These are phyloP conservation scores for Rhizopogon salebrosus DNA, from an alignment of 768 basidiomycete species.

Conservation along the genomic window DNA sequence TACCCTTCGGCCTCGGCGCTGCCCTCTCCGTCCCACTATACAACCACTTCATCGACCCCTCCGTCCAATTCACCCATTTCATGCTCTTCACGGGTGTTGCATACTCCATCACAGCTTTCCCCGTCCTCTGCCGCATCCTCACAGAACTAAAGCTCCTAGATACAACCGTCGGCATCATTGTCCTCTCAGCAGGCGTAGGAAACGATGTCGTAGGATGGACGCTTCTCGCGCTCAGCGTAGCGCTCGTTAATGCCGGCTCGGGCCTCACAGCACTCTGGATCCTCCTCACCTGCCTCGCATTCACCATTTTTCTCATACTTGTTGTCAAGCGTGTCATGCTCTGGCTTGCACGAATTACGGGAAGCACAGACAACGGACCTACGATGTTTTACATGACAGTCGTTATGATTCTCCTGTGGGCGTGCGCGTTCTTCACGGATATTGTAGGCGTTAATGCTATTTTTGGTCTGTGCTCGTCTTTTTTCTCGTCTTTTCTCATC, in stretches of 20 bases:
- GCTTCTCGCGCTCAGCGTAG: slow-evolving; percentile 84
- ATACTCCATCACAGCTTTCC: slow-evolving; percentile 84
- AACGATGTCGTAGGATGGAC: slow-evolving; percentile 88
- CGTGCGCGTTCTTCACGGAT: slow-evolving; percentile 89
- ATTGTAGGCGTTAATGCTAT: slow-evolving; percentile 90
- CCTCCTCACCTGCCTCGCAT: slow-evolving; percentile 73
- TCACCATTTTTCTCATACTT: slow-evolving; percentile 72
- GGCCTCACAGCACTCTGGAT: slow-evolving; percentile 86
- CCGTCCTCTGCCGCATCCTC: slow-evolving; percentile 81
- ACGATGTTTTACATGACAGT: slow-evolving; percentile 87
- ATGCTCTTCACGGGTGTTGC: slow-evolving; percentile 93
- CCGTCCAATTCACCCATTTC: slow-evolving; percentile 78
- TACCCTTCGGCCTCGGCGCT: slow-evolving; percentile 87
- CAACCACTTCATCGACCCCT: slow-evolving; percentile 61
- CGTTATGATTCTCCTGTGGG: slow-evolving; percentile 76
- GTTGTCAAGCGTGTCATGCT: slow-evolving; percentile 54
- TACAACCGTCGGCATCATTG: slow-evolving; percentile 88
- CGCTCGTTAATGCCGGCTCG: slow-evolving; percentile 82
- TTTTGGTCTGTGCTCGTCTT: slow-evolving; percentile 49
- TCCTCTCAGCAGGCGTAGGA: slow-evolving; percentile 88
- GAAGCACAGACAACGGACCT: slow-evolving; percentile 78
- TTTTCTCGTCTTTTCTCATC: neutral
- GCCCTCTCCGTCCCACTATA: slow-evolving; percentile 61
- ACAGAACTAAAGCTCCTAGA: slow-evolving; percentile 89
- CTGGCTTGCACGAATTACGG: slow-evolving; percentile 75